A percentile compares a stretch with the other conserved stretches of the same genome.
These are phyloP conservation scores for Tuber calosporum DNA, from an alignment of 495 filamentous ascomycete genomes.

Conservation along the genomic window DNA sequence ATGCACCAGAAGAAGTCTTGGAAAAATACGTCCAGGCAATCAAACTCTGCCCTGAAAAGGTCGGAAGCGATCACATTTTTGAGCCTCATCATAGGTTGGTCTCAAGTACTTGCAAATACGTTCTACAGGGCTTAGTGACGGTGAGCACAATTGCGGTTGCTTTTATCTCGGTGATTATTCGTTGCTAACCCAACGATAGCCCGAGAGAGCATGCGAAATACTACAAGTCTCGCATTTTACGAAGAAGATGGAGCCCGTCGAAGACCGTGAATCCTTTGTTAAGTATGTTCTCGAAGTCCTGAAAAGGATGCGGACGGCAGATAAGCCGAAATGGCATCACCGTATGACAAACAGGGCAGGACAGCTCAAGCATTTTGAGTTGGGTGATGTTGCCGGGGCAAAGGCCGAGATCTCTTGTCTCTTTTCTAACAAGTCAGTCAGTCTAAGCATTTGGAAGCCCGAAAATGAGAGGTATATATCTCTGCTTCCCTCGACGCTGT, in stretches of 20 bases:
- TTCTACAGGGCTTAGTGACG: conserved; percentile 12
- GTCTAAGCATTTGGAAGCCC: conserved; percentile 72
- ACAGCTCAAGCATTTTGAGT: conserved; percentile 59
- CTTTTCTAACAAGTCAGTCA: conserved; percentile 36
- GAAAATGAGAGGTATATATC: conserved; percentile 64
- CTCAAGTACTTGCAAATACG: conserved; percentile 67
- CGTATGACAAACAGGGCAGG: conserved; percentile 76
- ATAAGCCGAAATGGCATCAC: conserved; percentile 97
- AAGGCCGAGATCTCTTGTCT: conserved; percentile 36
- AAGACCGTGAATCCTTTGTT: conserved; percentile 62
- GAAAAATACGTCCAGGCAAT: conserved; percentile 67
- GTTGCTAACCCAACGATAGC: conserved; percentile 11
- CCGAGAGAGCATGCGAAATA: conserved; percentile 50
- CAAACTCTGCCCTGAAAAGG: conserved; percentile 67
- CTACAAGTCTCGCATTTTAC: conserved; percentile 45
- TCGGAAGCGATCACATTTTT: conserved; percentile 74
- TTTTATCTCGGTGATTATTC: background rate
- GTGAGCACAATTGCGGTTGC: background rate
- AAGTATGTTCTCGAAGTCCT: conserved; percentile 65
- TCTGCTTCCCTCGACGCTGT: background rate
- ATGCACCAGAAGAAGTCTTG: conserved; percentile 55
- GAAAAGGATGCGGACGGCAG: conserved; percentile 67
- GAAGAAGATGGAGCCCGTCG: conserved; percentile 41
- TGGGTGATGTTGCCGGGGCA: conserved; percentile 30
- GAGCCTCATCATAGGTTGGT: conserved; percentile 96